These are phyloP conservation scores for Trichoderma orchidacearum DNA, from an alignment of 495 filamentous ascomycete genomes.

Conservation along the genomic window DNA sequence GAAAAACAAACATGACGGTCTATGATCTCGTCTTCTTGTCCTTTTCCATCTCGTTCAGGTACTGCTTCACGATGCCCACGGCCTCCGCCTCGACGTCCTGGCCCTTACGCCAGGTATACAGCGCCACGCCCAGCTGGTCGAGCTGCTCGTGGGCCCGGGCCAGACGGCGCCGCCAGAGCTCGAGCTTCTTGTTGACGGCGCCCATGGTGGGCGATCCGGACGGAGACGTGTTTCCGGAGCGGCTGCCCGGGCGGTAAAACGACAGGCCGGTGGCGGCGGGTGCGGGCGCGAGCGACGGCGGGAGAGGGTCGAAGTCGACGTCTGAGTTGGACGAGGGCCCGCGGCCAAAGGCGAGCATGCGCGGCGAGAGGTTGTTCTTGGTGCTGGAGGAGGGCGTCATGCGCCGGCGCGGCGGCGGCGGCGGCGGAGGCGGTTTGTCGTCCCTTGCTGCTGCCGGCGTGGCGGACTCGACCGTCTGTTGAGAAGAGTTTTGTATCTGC, in stretches of 20 bases:
- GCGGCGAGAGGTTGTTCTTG: conserved; percentile 14
- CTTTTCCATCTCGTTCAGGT: conserved; percentile 20
- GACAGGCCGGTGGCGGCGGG: neutral
- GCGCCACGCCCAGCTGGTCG: conserved; percentile 49
- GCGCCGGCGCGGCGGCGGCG: conserved; percentile 29
- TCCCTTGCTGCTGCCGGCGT: neutral
- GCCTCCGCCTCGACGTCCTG: conserved; percentile 52
- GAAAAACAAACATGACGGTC: neutral
- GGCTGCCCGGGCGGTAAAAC: neutral
- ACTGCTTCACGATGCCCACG: conserved; percentile 31
- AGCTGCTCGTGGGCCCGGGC: conserved; percentile 59
- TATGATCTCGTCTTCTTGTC: neutral
- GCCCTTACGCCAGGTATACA: conserved; percentile 78
- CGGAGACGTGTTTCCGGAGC: neutral
- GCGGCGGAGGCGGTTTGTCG: conserved; percentile 14
- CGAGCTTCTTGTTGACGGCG: conserved; percentile 61
- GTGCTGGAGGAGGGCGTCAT: conserved; percentile 20
- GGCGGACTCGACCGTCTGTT: conserved; percentile 6
- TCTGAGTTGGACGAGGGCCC: conserved; percentile 16
- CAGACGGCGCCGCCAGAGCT: conserved; percentile 72
- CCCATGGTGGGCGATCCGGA: conserved; percentile 1
- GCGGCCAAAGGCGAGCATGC: conserved; percentile 1
- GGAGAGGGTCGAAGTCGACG: conserved; percentile 13
- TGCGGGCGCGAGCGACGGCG: conserved; percentile 3
- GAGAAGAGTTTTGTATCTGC: conserved; percentile 18